phyloP scores from a whole-genome alignment of 108 stramenopile genomes.

The Nitzschia sp. region DNA sequence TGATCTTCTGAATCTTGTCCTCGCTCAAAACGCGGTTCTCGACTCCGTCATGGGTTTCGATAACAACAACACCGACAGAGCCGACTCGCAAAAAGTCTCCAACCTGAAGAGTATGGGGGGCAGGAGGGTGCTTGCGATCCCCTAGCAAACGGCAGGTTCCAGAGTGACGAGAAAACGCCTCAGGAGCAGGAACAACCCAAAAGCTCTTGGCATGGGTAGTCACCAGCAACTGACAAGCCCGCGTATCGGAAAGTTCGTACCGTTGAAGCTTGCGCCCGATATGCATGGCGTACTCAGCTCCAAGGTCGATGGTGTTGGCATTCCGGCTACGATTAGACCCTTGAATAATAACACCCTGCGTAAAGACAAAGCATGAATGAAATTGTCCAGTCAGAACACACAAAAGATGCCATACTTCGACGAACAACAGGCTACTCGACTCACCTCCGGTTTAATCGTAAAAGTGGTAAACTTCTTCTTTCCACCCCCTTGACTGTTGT shows the following conservation, averaged over 20 bases:
- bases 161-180: constrained; percentile 94
- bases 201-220: constrained; percentile 85
- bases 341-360: constrained; percentile 82
- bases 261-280: constrained; percentile 82
- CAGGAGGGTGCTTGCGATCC: constrained; percentile 87
- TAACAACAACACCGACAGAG: constrained; percentile 94
- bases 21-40: constrained; percentile 81
- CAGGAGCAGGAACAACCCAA: constrained; percentile 95
- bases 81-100: constrained; percentile 95
- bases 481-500: constrained; percentile 60
- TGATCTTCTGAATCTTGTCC: constrained; percentile 89
- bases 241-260: constrained; percentile 84
- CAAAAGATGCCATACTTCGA: not conserved
- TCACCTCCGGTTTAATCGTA: constrained; percentile 83
- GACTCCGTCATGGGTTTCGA: constrained; percentile 89
- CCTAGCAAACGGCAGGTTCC: constrained; percentile 95
- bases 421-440: too few relatives aligned
- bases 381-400: too few relatives aligned
- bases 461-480: constrained; percentile 83
- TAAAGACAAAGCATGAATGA: not conserved
- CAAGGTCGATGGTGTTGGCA: constrained; percentile 61
- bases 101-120: constrained; percentile 77
- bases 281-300: constrained; percentile 71
- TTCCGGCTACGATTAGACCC: constrained; percentile 75
- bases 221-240: constrained; percentile 90